Evolutionary conservation across 495 filamentous ascomycete species (phyloP).

Genomic region (Penicillium desertorum): DNA sequence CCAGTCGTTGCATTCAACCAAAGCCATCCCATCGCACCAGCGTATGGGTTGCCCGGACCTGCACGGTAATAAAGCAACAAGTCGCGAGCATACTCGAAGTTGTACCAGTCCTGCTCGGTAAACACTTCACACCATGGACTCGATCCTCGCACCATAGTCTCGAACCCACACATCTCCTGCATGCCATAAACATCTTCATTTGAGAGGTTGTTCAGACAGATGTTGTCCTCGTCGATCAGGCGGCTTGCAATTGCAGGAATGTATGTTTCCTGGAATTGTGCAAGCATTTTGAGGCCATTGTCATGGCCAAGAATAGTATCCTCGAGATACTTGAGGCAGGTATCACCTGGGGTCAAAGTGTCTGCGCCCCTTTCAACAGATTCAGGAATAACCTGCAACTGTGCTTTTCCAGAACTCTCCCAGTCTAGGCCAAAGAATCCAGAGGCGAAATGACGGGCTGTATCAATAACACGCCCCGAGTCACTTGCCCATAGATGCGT

Average conservation of each 20-base stretch:
- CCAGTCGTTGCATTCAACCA: conserved; percentile 60
- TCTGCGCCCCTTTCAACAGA: conserved; percentile 48
- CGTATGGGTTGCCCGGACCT: conserved; percentile 58
- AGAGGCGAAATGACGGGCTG: conserved; percentile 55
- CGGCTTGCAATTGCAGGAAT: conserved; percentile 47
- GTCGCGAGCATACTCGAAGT: conserved; percentile 62
- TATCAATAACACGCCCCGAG: conserved; percentile 56
- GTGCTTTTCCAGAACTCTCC: conserved; percentile 34
- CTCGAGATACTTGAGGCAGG: conserved; percentile 52
- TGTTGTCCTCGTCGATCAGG: conserved; percentile 43
- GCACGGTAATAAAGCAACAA: conserved; percentile 60
- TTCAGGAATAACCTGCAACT: conserved; percentile 55
- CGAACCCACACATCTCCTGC: conserved; percentile 64
- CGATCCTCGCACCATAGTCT: conserved; percentile 52
- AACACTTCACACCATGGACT: conserved; percentile 61
- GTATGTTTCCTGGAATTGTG: conserved; percentile 49
- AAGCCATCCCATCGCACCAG: conserved; percentile 59
- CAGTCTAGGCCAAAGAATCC: conserved; percentile 58
- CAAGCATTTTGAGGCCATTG: conserved; percentile 47
- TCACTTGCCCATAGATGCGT: conserved; percentile 57
- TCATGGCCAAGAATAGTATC: conserved; percentile 51
- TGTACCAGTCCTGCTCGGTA: conserved; percentile 53
- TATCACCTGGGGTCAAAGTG: conserved; percentile 60
- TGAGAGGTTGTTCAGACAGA: conserved; percentile 34
- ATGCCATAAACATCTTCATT: conserved; percentile 56